phyloP scores from a whole-genome alignment of 306 rosid genomes.

The Coriaria nepalensis region DNA sequence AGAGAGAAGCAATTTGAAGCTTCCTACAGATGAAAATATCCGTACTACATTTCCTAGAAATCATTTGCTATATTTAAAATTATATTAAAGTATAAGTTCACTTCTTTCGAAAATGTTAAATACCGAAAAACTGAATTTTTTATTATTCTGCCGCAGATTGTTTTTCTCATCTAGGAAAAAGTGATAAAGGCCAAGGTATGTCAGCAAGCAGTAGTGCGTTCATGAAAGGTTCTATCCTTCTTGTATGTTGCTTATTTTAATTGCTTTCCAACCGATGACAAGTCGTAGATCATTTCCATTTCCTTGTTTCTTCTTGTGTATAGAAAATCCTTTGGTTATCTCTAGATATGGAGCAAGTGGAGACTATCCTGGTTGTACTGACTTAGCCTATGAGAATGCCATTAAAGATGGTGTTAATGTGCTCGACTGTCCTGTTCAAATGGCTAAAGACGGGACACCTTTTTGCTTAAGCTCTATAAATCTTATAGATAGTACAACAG shows the following conservation, averaged over 20 bases:
- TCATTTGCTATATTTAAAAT: too few species aligned
- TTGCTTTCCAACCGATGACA: background rate
- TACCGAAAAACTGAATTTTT: conserved; percentile 7
- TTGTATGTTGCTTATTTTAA: background rate
- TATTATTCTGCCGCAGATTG: conserved; percentile 45
- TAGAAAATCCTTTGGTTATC: conserved; percentile 54
- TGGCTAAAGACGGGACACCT: conserved; percentile 61
- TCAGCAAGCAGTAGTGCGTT: background rate
- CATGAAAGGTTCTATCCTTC: background rate
- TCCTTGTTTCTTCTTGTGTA: conserved; percentile 14
- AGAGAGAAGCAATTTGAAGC: too few species aligned
- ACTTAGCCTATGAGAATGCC: conserved; percentile 49
- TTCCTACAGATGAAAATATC: too few species aligned
- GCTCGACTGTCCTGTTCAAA: conserved; percentile 83
- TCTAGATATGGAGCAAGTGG: conserved; percentile 90
- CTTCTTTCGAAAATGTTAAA: background rate
- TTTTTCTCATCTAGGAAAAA: conserved; percentile 45
- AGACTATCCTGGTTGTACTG: conserved; percentile 64
- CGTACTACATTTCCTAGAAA: too few species aligned
- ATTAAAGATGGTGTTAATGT: conserved; percentile 64
- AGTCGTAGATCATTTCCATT: conserved; percentile 14
- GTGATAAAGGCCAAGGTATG: conserved; percentile 44
- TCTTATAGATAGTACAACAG: conserved; percentile 58
- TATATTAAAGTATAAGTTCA: background rate
- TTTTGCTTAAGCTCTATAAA: conserved; percentile 62